Evolutionary conservation across 1,284 basidiomycete genomes (phyloP), one percentile per base, ranked within the genome.

Genomic region (Sanguinoderma infundibulare): DNA sequence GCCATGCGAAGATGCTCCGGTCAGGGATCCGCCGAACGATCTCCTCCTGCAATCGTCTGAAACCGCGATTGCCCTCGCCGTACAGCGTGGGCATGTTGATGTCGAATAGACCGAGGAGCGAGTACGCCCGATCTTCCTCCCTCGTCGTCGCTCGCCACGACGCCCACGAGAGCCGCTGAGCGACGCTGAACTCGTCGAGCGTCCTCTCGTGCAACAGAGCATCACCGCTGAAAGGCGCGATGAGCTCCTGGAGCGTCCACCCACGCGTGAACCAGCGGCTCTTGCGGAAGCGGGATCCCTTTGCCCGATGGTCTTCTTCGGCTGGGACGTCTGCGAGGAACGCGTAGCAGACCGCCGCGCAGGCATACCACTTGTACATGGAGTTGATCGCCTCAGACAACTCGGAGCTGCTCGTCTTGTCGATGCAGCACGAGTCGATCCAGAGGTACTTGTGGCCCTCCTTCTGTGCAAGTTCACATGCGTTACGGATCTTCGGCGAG

Each of bases 361-460:
- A 10, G 3, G 17, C 53, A 22, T 55, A 55, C 53, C 53, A 55
- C 12, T 9, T 26, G 28, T 47, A 47, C 46, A 47, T 57, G 1
- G 60, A 61, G 46, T 57, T 58, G 53, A 58, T 55, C 22, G 61
- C 53, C 20, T 62, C 61, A 17, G 53, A 62, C n/a, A 62, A 47
- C 56, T 62, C 61, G 3, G 55, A 36, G 17, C 60, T 57, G 50
- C 55, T 61, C 4, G 40, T 8, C 55, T 58, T 57, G 53, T 62
- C 56, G 15, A 62, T 59, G 39, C 61, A 62, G 39, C 56, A 62
- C 2, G 61, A 52, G 42, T 62, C 61, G 17, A 57, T 55, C 61
- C 53, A 62, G 52, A 58, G 6, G 5, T 35, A 30, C 6, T 14
- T 17, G 39, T 51, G 52, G 2, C 60, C 56, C 1, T 50, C 36